Evolutionary conservation across 345 rosid species (phyloP).

Genomic region (Arabis hirsuta): DNA sequence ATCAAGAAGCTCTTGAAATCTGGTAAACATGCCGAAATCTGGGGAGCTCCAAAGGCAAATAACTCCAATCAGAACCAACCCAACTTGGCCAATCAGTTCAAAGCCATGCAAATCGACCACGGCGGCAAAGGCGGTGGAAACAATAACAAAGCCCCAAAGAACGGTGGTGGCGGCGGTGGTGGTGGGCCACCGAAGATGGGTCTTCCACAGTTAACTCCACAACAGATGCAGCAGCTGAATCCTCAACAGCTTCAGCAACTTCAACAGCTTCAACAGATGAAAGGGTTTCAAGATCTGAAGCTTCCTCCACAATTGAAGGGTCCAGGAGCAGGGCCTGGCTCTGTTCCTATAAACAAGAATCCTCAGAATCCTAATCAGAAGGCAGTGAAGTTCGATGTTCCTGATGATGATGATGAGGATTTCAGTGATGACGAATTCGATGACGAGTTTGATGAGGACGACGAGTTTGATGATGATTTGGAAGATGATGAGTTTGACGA

Average conservation of each 20-base stretch:
- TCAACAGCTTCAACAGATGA: conserved; percentile 68
- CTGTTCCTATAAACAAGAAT: conserved; percentile 35
- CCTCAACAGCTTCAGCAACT: conserved; percentile 64
- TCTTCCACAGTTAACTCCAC: conserved; percentile 44
- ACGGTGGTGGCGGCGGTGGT: conserved; percentile 19
- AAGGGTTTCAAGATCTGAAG: conserved; percentile 72
- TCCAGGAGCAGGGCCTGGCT: conserved; percentile 53
- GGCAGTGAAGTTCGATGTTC: conserved; percentile 51
- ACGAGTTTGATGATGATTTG: conserved; percentile 48
- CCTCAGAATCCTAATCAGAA: conserved; percentile 56
- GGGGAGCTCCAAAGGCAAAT: conserved; percentile 67
- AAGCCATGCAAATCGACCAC: conserved; percentile 73
- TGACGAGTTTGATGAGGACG: conserved; percentile 56
- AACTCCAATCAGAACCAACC: conserved; percentile 51
- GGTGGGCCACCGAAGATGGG: conserved; percentile 42
- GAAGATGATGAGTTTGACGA: conserved; percentile 60
- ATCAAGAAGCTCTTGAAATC: conserved; percentile 89
- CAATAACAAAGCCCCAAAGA: conserved; percentile 59
- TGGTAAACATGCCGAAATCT: conserved; percentile 90
- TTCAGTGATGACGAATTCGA: conserved; percentile 54
- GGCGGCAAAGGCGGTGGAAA: conserved; percentile 60
- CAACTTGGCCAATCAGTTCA: conserved; percentile 63
- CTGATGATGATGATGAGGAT: conserved; percentile 59
- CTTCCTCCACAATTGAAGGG: conserved; percentile 63
- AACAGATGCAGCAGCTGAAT: conserved; percentile 59